These are phyloP conservation scores for Buxus sempervirens DNA, from an alignment of 164 flowering plant genomes.

Conservation along the genomic window DNA sequence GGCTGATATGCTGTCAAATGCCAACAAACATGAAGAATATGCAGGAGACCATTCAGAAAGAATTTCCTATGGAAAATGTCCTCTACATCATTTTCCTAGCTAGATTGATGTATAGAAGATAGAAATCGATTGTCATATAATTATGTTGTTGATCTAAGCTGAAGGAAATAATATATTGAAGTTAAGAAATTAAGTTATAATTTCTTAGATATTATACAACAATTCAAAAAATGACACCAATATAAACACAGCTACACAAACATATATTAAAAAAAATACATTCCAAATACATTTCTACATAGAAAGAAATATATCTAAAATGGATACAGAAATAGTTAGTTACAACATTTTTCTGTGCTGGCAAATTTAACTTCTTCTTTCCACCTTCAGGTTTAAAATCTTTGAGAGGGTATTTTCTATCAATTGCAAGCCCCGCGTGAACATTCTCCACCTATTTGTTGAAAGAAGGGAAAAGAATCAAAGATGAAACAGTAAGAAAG, in stretches of 20 bases:
- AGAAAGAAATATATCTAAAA: conserved; percentile 1
- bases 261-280: too few species aligned
- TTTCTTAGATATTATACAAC: background rate
- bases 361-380: conserved; percentile 69
- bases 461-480: conserved; percentile 12
- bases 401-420: conserved; percentile 31
- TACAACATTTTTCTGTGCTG: conserved; percentile 79
- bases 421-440: conserved; percentile 18
- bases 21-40: background rate
- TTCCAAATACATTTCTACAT: too few species aligned
- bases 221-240: background rate
- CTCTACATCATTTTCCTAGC: background rate
- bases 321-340: conserved; percentile 95
- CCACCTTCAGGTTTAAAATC: conserved; percentile 37
- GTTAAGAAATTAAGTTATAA: background rate
- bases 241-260: background rate
- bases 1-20: background rate
- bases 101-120: background rate
- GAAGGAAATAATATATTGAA: background rate
- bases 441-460: conserved; percentile 29
- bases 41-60: background rate
- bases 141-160: background rate
- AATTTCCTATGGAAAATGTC: background rate
- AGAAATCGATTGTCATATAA: background rate
- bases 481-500: background rate